Conservation (phyloP, 2,329 filamentous ascomycete species). For the Colletotrichum magnum region DNA sequence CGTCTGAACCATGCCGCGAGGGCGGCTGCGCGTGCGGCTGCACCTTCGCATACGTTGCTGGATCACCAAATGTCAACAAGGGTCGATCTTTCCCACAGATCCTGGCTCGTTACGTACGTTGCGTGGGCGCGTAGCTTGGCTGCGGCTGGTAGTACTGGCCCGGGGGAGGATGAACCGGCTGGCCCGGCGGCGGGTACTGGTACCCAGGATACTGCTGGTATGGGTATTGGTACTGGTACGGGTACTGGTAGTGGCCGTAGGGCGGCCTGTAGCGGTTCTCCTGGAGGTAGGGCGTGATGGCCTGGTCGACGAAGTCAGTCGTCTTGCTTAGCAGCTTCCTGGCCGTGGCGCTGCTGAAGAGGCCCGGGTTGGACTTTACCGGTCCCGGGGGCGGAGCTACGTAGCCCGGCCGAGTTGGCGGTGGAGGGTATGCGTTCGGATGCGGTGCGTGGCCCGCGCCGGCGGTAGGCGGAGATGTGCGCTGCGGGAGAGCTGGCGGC, state of each 20-base stretch:
- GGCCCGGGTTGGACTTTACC: slow-evolving; percentile 37
- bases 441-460: background rate
- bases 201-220: no score
- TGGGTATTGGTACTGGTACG: slow-evolving; percentile 16
- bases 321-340: slow-evolving; percentile 54
- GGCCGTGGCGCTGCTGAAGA: slow-evolving; percentile 52
- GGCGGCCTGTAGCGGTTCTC: slow-evolving; percentile 37
- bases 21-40: background rate
- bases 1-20: background rate
- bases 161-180: background rate
- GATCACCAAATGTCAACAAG: slow-evolving; percentile 1
- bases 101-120: slow-evolving; percentile 23
- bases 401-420: slow-evolving; percentile 24
- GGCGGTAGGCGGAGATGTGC: slow-evolving; percentile 9
- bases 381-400: background rate
- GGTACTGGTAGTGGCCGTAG: slow-evolving; percentile 24
- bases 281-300: slow-evolving; percentile 42
- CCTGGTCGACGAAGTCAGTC: slow-evolving; percentile 51
- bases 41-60: slow-evolving; percentile 27
- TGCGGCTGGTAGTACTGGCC: slow-evolving; percentile 25
- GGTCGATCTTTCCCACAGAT: background rate
- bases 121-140: slow-evolving; percentile 22
- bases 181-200: background rate
- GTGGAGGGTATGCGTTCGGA: slow-evolving; percentile 17
- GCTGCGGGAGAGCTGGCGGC: slow-evolving; percentile 27